Percentiles rank a stretch among this genome's conserved stretches.
phyloP scores from a whole-genome alignment of 768 basidiomycete species.

The Bullera alba region DNA sequence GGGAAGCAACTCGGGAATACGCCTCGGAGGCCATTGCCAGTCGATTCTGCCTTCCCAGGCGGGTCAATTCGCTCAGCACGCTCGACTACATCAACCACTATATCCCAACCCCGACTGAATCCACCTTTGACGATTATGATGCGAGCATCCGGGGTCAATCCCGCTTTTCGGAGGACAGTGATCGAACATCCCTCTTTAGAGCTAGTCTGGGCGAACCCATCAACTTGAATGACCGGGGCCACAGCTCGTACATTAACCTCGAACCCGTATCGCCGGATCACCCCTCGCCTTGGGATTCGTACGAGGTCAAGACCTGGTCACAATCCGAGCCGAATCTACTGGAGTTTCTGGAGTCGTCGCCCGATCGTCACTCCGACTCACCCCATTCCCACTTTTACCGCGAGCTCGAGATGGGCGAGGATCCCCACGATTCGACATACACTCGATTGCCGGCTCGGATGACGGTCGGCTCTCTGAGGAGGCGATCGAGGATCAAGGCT shows the following conservation, averaged over 20 bases:
- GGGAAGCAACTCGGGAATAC: constrained; percentile 13
- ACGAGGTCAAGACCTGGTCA: too few relatives aligned
- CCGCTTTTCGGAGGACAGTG: not conserved
- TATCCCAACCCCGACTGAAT: not conserved
- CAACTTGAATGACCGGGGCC: not conserved
- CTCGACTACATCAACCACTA: not conserved
- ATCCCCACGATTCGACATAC: too few relatives aligned
- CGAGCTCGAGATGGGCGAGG: too few relatives aligned
- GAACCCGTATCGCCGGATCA: too few relatives aligned
- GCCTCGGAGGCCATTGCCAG: constrained; percentile 1
- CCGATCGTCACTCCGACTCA: too few relatives aligned
- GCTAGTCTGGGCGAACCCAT: not conserved
- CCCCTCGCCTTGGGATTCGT: too few relatives aligned
- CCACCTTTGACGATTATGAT: not conserved
- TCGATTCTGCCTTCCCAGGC: constrained; percentile 5
- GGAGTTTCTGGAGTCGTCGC: too few relatives aligned
- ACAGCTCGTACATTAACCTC: not conserved
- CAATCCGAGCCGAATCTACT: too few relatives aligned
- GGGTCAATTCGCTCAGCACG: not conserved
- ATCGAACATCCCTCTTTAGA: not conserved
- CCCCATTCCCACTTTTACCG: too few relatives aligned
- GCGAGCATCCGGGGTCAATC: not conserved
- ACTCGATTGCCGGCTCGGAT: too few relatives aligned
- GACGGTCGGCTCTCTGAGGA: too few relatives aligned
- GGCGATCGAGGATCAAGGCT: not conserved